Base-by-base conservation (phyloP, 139 green algal genomes). In the Auxenochlorella pyrenoidosa region DNA sequence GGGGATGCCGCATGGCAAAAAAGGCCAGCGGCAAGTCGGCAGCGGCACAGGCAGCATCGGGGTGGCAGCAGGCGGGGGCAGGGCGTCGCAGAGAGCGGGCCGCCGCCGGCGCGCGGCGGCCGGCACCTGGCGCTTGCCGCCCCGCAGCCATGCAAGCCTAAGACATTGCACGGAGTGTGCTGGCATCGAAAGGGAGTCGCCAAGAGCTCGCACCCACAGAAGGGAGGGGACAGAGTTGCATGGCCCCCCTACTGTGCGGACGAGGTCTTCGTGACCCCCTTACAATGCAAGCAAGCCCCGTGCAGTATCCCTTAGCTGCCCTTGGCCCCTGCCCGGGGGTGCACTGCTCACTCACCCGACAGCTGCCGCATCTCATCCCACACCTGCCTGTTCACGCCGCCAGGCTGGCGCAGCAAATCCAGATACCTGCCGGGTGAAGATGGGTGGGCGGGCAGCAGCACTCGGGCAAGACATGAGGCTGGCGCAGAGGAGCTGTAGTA, bases 341-440 rank as follows among this genome's bases (percentile, higher is more conserved):
- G 22, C n/a, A n/a, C n/a, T n/a, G n/a, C n/a, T n/a, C n/a, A n/a
- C 79, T 41, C 79, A 84, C 79, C 60, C 66, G 81, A 63, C 82
- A 94, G 85, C 34, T 91, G 78, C 16, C 75, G 73, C 58, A 90
- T 85, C 88, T 94, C 92, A 26, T 91, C 41, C 77, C 85, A 93
- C 21, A 91, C 43, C 81, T 87, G 32, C 83, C 92, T 36, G 68
- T 75, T 90, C 4, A 95, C 78, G 21, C 88, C 92, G 21, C 73
- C 89, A 30, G 79, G 79, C 2, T 41, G 78, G 36, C 89, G 54
- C 63, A 95, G 79, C 83, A 95, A 73, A 8, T 91, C 66, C 43
- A 95, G 65, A 63, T 95, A 95, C 63, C 90, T 91, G 68, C 75
- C 28, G 28, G 65, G 22, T 13, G 1, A 12, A 47, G 22, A 44